Evolutionary conservation across 768 basidiomycete species (phyloP), one percentile per base, ranked within the genome.

Genomic region (Plicaturopsis crispa): DNA sequence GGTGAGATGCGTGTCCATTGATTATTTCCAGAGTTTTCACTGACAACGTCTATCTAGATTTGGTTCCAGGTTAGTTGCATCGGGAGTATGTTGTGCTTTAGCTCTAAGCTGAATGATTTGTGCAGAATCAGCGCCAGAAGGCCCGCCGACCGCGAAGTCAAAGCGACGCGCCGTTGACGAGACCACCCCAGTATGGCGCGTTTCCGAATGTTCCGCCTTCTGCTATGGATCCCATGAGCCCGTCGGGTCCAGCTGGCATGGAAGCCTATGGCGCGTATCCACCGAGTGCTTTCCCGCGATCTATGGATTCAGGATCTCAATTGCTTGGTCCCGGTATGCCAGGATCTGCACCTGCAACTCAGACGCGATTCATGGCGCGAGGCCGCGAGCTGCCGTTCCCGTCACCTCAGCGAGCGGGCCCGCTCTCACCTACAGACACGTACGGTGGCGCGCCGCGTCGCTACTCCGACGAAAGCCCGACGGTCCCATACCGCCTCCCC

Each of bases 91-190:
- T 35, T 23, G 35, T 33, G 38, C 35, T n/a, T n/a, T n/a, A n/a
- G n/a, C n/a, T n/a, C n/a, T n/a, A n/a, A n/a, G n/a, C n/a, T n/a
- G n/a, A n/a, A n/a, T n/a, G n/a, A n/a, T n/a, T 48, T 45, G 37
- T 45, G 38, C 47, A 89, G 87, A 90, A 90, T 56, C 86, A 90
- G 54, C 77, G 86, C 44, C 87, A 90, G 65, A 90, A 90, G 54
- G 84, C 85, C 10, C 71, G 84, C 50, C 79, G 82, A 24, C 85
- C 86, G 16, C 78, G 78, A 37, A 72, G 67, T 43, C 77, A 80
- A 42, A 69, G 72, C 40, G 68, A 72, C 36, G 57, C 66, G 4
- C 70, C 78, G 36, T 56, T 70, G 40, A 61, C 64, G 42, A 73
- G 67, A 31, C 73, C 74, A 4, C 73, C 73, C 13, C 80, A 81